Percentiles rank a stretch among this genome's conserved stretches.
These are phyloP conservation scores for Paraleonurus japonicus DNA, from an alignment of 257 asterid species.

Conservation along the genomic window DNA sequence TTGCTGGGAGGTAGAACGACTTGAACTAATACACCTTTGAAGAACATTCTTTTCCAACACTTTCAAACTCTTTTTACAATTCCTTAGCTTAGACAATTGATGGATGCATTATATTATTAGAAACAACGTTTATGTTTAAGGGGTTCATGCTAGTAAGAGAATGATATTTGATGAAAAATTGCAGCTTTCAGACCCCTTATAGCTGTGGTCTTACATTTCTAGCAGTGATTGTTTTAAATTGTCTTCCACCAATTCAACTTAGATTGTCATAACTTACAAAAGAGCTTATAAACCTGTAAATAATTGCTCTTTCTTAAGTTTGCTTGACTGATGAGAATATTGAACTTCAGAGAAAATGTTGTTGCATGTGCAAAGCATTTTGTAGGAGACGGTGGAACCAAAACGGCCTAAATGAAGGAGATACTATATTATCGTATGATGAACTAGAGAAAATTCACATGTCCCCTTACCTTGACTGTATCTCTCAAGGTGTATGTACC, in stretches of 20 bases:
- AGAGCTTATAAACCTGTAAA: neutral
- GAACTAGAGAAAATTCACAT: constrained; percentile 75
- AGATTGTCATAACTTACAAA: neutral
- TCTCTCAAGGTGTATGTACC: constrained; percentile 81
- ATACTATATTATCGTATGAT: constrained; percentile 58
- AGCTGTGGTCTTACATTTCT: neutral
- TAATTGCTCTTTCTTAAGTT: neutral
- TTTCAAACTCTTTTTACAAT: constrained; percentile 1
- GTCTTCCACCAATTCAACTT: neutral
- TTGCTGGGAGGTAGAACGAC: constrained; percentile 64
- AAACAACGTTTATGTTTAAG: neutral
- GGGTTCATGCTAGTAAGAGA: neutral
- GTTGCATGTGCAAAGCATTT: constrained; percentile 92
- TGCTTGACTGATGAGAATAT: constrained; percentile 36
- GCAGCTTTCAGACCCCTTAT: neutral
- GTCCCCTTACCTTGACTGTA: constrained; percentile 73
- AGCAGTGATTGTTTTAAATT: constrained; percentile 2
- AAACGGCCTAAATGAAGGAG: constrained; percentile 76
- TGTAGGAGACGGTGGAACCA: constrained; percentile 90
- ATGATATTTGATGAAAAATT: neutral
- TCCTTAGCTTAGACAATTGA: neutral
- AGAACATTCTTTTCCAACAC: neutral
- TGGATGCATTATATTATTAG: constrained; percentile 6
- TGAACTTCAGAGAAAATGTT: constrained; percentile 63
- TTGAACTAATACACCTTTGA: neutral